These are phyloP conservation scores for Candolleomyces aberdarensis DNA, from an alignment of 768 basidiomycete species.

Conservation along the genomic window DNA sequence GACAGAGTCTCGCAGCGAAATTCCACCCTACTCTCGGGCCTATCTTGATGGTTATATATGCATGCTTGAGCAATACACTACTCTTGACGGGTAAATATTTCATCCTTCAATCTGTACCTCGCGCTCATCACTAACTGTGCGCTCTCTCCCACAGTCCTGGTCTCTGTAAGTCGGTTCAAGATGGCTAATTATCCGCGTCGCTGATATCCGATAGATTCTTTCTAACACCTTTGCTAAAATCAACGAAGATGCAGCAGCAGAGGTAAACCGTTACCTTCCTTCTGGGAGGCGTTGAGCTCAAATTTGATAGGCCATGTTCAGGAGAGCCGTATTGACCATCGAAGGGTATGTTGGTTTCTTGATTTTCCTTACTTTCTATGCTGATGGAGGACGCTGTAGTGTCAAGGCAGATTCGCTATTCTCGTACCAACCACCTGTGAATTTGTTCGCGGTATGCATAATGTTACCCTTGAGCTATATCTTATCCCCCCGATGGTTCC, in stretches of 20 bases:
- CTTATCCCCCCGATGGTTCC: conserved; percentile 94
- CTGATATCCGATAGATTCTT: conserved; percentile 58
- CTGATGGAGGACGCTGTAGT: conserved; percentile 22
- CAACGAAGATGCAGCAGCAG: conserved; percentile 89
- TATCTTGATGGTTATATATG: conserved; percentile 86
- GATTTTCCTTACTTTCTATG: background rate
- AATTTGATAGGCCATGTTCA: conserved; percentile 71
- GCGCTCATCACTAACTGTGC: conserved; percentile 9
- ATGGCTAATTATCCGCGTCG: background rate
- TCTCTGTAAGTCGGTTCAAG: conserved; percentile 53
- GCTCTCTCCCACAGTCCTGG: conserved; percentile 49
- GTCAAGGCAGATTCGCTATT: conserved; percentile 91
- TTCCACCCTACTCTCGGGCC: conserved; percentile 92
- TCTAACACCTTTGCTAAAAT: conserved; percentile 95
- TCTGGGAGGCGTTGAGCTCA: conserved; percentile 1
- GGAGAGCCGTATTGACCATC: conserved; percentile 89
- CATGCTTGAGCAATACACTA: conserved; percentile 88
- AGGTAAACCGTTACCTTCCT: conserved; percentile 42
- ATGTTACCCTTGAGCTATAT: conserved; percentile 87
- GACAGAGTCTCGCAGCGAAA: conserved; percentile 35
- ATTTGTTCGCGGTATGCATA: conserved; percentile 79
- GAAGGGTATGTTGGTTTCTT: conserved; percentile 64
- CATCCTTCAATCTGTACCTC: background rate
- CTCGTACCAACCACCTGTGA: conserved; percentile 93
- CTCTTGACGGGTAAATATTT: conserved; percentile 69